phyloP scores from a whole-genome alignment of 2,329 filamentous ascomycete species.

The Periconia digitata region DNA sequence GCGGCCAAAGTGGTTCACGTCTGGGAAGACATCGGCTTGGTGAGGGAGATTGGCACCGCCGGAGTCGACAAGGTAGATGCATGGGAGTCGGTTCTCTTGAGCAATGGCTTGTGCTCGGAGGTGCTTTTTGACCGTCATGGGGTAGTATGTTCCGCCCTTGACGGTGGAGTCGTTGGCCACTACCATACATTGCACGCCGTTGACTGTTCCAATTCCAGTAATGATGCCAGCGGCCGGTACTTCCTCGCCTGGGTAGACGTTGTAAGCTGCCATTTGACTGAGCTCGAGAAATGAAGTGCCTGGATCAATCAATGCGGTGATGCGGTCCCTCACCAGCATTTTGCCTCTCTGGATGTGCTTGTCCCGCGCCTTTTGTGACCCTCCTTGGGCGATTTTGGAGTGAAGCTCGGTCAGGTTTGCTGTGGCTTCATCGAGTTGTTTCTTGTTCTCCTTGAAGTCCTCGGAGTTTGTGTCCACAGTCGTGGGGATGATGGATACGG shows the following conservation, averaged over 20 bases:
- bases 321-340: constrained; percentile 89
- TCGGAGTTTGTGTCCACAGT: constrained; percentile 74
- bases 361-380: constrained; percentile 76
- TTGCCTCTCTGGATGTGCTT: constrained; percentile 88
- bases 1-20: constrained; percentile 90
- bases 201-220: constrained; percentile 85
- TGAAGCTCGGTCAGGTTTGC: constrained; percentile 70
- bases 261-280: constrained; percentile 85
- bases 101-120: constrained; percentile 88
- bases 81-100: constrained; percentile 78
- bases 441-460: constrained; percentile 79
- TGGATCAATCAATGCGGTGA: constrained; percentile 84
- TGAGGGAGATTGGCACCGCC: constrained; percentile 94
- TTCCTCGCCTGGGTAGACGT: constrained; percentile 82
- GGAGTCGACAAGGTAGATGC: constrained; percentile 95
- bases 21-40: constrained; percentile 94
- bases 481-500: constrained; percentile 78
- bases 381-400: constrained; percentile 71
- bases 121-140: constrained; percentile 97
- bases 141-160: constrained; percentile 96
- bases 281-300: constrained; percentile 90
- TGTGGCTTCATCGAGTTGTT: constrained; percentile 74
- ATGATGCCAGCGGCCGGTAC: constrained; percentile 90
- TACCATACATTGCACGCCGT: constrained; percentile 89
- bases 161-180: constrained; percentile 96